Evolutionary conservation across 257 asterid genomes (phyloP), one percentile per base, ranked within the genome.

Genomic region (Solanum stenotomum): DNA sequence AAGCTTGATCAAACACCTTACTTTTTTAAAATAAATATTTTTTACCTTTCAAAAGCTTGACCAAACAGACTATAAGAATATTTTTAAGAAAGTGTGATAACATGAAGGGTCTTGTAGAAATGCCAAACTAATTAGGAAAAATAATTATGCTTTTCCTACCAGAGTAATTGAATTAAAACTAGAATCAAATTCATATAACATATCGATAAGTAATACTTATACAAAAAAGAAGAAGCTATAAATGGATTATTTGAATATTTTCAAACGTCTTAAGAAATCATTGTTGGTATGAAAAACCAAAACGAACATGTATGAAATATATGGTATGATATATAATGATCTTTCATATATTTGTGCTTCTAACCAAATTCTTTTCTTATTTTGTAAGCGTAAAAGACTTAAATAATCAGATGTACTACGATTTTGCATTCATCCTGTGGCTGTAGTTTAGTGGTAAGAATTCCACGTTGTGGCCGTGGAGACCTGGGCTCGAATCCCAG

Each of bases 401-500:
- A 46, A 11, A 5, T 10, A 42, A 42, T 42, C 0, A 11, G 15
- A 11, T 11, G 15, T 42, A 42, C 3, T 42, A 11, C 49, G 15
- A 42, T 42, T 42, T 42, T 42, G 49, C 15, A 42, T 42, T 42
- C 46, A 40, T 40, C 46, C 49, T 29, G 96, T 94, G 95, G 98
- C 96, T 95, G 96, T 95, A 95, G 98, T 97, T 94, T 95, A 93
- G 98, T 94, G 98, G 98, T 96, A 15, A 97, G 98, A 95, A 96
- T 97, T 97, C 95, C 97, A 95, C 98, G 98, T 95, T 96, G 98
- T 95, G 99, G 98, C 98, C 97, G 96, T 97, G 95, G 96, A 95
- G 98, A 95, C 98, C 98, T 95, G 98, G 97, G 98, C 98, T 95
- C 98, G 97, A 96, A 96, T 97, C 96, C 98, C 97, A 97, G 98